A percentile compares a stretch with the other conserved stretches of the same genome.
These are phyloP conservation scores for Venturia effusa DNA, from an alignment of 2,329 filamentous ascomycete genomes.

Conservation along the genomic window DNA sequence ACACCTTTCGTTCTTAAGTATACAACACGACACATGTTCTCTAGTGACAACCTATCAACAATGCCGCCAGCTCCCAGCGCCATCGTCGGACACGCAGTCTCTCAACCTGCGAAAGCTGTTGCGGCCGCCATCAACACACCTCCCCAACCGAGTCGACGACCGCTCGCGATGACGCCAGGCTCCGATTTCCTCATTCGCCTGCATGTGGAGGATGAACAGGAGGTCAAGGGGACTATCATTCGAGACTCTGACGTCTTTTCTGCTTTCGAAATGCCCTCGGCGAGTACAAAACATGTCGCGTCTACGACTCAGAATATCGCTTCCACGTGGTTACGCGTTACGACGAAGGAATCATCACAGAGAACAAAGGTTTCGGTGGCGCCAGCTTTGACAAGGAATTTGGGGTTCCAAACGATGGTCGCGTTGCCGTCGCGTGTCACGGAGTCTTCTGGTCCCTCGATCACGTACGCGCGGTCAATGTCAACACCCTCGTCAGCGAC, in stretches of 20 bases:
- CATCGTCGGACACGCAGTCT: neutral
- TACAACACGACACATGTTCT: neutral
- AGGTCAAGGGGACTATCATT: slow-evolving; percentile 16
- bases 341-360: neutral
- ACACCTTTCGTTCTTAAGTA: neutral
- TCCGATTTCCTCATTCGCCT: slow-evolving; percentile 14
- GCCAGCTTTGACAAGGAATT: neutral
- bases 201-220: slow-evolving; percentile 1
- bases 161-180: slow-evolving; percentile 11
- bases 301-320: neutral
- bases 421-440: neutral
- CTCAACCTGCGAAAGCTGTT: neutral
- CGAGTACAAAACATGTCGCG: neutral
- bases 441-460: neutral
- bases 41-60: neutral
- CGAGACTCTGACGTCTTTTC: neutral
- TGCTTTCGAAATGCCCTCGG: neutral
- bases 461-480: neutral
- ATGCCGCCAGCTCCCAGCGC: neutral
- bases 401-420: neutral
- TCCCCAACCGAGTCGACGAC: neutral
- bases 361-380: neutral
- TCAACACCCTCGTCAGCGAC: neutral
- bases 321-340: neutral
- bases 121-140: neutral